A percentile compares a stretch with the other conserved stretches of the same genome.
Evolutionary conservation across 2,329 filamentous ascomycete genomes (phyloP).

Genomic region (Chaetomium globosum): DNA sequence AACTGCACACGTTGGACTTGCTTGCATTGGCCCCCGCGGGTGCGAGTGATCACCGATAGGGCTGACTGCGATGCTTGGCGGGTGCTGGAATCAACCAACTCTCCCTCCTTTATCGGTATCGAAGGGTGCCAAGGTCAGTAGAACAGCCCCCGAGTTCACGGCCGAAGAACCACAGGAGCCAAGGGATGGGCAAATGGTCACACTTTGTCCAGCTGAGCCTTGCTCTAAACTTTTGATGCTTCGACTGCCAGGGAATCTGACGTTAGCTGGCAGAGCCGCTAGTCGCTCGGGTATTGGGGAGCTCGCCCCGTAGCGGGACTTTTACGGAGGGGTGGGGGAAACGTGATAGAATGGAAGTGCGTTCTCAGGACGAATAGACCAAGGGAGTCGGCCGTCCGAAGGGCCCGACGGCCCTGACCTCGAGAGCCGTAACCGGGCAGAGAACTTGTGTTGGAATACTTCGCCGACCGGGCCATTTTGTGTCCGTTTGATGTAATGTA

Average conservation of each 20-base stretch:
- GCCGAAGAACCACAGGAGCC: not conserved
- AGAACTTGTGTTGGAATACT: not conserved
- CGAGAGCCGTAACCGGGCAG: not conserved
- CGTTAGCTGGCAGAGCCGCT: not conserved
- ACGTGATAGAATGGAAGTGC: not conserved
- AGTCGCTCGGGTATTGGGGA: not conserved
- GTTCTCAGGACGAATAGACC: not conserved
- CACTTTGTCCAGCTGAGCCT: not conserved
- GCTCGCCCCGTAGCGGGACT: not conserved
- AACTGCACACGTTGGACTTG: constrained; percentile 2
- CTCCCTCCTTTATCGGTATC: not conserved
- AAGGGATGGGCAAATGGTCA: not conserved
- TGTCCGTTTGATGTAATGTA: not conserved
- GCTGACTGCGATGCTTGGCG: constrained; percentile 14
- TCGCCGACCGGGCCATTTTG: not conserved
- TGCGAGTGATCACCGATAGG: constrained; percentile 5
- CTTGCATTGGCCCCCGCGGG: constrained; percentile 13
- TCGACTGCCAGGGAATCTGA: not conserved
- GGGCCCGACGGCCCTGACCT: not conserved
- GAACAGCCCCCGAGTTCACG: not conserved
- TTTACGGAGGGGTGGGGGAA: no score
- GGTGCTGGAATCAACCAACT: not conserved
- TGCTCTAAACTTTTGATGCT: not conserved
- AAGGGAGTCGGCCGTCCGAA: not conserved
- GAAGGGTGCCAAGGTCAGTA: not conserved